A percentile compares a stretch with the other conserved stretches of the same genome.
These are phyloP conservation scores for Populus tomentosa DNA, from an alignment of 441 rosid species.

Conservation along the genomic window DNA sequence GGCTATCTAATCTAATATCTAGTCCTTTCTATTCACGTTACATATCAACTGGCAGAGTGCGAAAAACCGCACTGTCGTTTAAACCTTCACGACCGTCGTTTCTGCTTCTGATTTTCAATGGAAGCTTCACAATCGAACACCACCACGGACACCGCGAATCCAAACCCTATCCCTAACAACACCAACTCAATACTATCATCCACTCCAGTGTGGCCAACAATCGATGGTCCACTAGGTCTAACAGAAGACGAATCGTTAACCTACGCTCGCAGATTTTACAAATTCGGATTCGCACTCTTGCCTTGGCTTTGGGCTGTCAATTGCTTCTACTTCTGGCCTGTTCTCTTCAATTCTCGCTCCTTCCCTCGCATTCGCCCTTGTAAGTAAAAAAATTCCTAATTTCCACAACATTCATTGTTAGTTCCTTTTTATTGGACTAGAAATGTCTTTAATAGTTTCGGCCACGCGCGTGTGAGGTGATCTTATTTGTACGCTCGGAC, in stretches of 20 bases:
- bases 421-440: neutral
- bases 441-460: neutral
- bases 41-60: neutral
- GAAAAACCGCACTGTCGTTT: neutral
- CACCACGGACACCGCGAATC: neutral
- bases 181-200: conserved; percentile 33
- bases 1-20: neutral
- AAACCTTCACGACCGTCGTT: neutral
- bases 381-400: conserved; percentile 19
- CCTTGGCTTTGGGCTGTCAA: conserved; percentile 97
- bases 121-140: conserved; percentile 39
- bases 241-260: conserved; percentile 77
- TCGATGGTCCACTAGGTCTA: conserved; percentile 88
- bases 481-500: neutral
- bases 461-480: neutral
- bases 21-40: neutral
- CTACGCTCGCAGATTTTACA: conserved; percentile 82
- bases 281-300: conserved; percentile 77
- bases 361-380: conserved; percentile 83
- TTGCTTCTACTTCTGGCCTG: conserved; percentile 99
- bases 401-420: neutral
- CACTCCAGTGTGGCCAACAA: conserved; percentile 80
- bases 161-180: conserved; percentile 10
- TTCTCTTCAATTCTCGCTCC: conserved; percentile 71
- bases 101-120: conserved; percentile 25